Evolutionary conservation across 23 red algal species (phyloP).

Genomic region (Cyanidium caldarium): DNA sequence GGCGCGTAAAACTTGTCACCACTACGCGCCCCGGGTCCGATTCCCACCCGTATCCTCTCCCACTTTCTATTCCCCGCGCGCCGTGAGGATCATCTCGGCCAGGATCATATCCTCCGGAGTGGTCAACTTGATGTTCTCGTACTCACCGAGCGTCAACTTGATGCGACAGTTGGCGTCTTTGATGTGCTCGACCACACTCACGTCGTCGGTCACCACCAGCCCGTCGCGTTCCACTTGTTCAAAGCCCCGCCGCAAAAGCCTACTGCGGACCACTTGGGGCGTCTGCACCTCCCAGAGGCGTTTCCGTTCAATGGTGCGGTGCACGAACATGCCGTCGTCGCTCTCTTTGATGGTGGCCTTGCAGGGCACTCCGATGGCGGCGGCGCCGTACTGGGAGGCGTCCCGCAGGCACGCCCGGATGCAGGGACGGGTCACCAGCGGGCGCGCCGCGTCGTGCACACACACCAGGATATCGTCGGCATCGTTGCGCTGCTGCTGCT

Average conservation of each 20-base stretch:
- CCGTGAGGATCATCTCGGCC: conserved; percentile 63
- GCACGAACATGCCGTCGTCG: conserved; percentile 72
- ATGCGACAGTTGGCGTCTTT: conserved; percentile 31
- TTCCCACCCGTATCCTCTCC: no score
- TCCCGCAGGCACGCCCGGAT: conserved; percentile 55
- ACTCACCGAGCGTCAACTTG: conserved; percentile 82
- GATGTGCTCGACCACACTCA: conserved; percentile 68
- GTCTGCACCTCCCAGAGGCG: conserved; percentile 97
- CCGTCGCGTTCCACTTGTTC: conserved; percentile 25
- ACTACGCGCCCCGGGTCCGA: no score
- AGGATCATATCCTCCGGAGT: conserved; percentile 94
- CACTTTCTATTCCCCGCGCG: conserved; percentile 10
- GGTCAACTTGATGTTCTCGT: conserved; percentile 98
- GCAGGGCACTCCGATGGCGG: conserved; percentile 69
- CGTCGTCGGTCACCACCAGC: conserved; percentile 81
- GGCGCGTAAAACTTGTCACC: no score
- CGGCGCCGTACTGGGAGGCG: conserved; percentile 58
- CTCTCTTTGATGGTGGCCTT: conserved; percentile 98
- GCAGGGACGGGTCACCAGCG: conserved; percentile 40
- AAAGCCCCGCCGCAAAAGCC: conserved; percentile 60
- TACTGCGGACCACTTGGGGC: conserved; percentile 60
- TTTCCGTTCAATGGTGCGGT: conserved; percentile 52
- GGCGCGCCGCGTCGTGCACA: conserved; percentile 84
- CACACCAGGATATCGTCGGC: conserved; percentile 33
- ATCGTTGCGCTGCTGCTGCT: background rate